Evolutionary conservation across 495 filamentous ascomycete species (phyloP).

Genomic region (Aspergillus bertholletiae): DNA sequence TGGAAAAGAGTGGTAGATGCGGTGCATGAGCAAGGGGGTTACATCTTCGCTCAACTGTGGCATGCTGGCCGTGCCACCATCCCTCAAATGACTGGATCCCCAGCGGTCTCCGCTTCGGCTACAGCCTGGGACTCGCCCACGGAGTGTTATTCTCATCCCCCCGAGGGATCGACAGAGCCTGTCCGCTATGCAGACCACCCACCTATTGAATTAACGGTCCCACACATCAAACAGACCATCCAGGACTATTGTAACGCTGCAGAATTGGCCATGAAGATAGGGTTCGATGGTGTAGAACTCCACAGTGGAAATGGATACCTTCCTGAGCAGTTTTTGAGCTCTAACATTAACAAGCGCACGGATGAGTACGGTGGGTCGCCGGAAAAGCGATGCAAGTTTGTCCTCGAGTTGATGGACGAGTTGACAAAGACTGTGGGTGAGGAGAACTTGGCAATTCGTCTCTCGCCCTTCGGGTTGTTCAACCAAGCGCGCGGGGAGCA

Average conservation of each 20-base stretch:
- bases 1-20: conserved; percentile 52
- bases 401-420: conserved; percentile 39
- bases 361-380: conserved; percentile 47
- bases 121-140: conserved; percentile 37
- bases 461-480: conserved; percentile 48
- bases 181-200: conserved; percentile 42
- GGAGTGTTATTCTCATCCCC: conserved; percentile 33
- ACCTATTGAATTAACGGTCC: conserved; percentile 43
- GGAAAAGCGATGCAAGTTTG: conserved; percentile 44
- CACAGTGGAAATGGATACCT: conserved; percentile 52
- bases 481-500: conserved; percentile 44
- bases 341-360: conserved; percentile 43
- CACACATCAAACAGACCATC: conserved; percentile 35
- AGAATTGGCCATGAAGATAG: conserved; percentile 21
- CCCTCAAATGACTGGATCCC: conserved; percentile 40
- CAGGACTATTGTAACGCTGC: conserved; percentile 26
- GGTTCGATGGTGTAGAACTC: conserved; percentile 49
- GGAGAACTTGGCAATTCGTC: conserved; percentile 18
- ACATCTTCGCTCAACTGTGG: conserved; percentile 54
- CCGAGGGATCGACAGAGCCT: conserved; percentile 29
- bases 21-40: conserved; percentile 50
- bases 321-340: conserved; percentile 45
- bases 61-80: conserved; percentile 48
- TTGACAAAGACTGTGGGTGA: conserved; percentile 24
- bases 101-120: conserved; percentile 35